A percentile compares a stretch with the other conserved stretches of the same genome.
phyloP scores from a whole-genome alignment of 73 alveolate species.

The Tetrahymena elliotti region DNA sequence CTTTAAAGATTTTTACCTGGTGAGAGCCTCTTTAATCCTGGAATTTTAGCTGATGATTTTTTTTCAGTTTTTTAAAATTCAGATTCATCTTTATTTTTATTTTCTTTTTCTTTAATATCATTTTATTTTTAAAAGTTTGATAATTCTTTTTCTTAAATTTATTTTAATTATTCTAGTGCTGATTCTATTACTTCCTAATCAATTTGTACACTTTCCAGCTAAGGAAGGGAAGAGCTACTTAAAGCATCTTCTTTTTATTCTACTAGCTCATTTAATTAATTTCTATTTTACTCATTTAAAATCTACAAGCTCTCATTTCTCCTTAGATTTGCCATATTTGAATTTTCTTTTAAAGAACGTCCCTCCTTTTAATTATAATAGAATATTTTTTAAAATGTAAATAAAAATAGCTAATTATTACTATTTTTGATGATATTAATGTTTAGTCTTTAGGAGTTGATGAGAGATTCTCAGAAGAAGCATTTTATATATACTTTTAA shows the following conservation, averaged over 20 bases:
- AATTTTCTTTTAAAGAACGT: not conserved
- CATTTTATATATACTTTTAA: not conserved
- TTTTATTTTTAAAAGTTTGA: no score
- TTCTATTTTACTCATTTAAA: no score
- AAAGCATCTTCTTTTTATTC: not conserved
- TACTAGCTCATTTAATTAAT: not conserved
- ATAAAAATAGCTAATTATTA: not conserved
- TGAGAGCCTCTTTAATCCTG: not conserved
- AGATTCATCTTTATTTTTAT: not conserved
- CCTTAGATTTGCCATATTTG: no score
- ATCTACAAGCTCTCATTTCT: not conserved
- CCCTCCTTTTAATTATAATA: not conserved
- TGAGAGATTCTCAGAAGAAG: not conserved
- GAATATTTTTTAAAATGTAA: not conserved
- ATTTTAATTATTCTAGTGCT: not conserved
- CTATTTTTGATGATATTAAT: not conserved
- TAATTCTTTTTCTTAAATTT: not conserved
- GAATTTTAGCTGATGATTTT: not conserved
- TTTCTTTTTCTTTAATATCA: not conserved
- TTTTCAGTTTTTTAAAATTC: not conserved
- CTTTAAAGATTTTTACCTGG: not conserved
- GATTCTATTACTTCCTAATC: not conserved
- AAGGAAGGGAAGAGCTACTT: not conserved
- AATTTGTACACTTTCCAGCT: not conserved
- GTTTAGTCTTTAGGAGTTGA: not conserved